Percentiles rank a stretch among this genome's conserved stretches.
phyloP scores from a whole-genome alignment of 345 rosid species.

The Populus deltoides region DNA sequence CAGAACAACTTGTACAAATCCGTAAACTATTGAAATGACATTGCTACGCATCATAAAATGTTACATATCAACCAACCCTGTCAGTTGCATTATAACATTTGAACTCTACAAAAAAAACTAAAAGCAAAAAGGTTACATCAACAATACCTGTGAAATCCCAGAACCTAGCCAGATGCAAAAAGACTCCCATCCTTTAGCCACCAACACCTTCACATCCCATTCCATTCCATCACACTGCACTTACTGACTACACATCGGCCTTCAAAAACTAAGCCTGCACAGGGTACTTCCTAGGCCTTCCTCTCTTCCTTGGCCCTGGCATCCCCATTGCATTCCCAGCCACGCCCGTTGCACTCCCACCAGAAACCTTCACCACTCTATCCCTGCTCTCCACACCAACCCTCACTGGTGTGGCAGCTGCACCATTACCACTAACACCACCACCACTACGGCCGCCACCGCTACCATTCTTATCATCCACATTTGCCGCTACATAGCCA shows the following conservation, averaged over 20 bases:
- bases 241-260: neutral
- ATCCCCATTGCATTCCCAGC: neutral
- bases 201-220: neutral
- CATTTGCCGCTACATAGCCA: neutral
- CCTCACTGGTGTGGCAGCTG: neutral
- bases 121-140: neutral
- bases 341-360: slow-evolving; percentile 11
- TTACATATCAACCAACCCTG: neutral
- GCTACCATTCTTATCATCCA: no score
- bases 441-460: neutral
- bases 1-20: neutral
- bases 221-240: neutral
- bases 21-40: slow-evolving; percentile 10
- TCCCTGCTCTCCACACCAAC: slow-evolving; percentile 9
- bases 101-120: slow-evolving; percentile 1
- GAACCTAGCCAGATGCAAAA: neutral
- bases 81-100: neutral
- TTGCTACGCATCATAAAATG: slow-evolving; percentile 15
- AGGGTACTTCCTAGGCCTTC: slow-evolving; percentile 71
- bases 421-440: neutral
- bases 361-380: slow-evolving; percentile 21
- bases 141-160: neutral
- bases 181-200: neutral
- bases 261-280: neutral
- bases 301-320: slow-evolving; percentile 50